phyloP scores from a whole-genome alignment of 140 eudicot genomes.

The Senecio squalidus region DNA sequence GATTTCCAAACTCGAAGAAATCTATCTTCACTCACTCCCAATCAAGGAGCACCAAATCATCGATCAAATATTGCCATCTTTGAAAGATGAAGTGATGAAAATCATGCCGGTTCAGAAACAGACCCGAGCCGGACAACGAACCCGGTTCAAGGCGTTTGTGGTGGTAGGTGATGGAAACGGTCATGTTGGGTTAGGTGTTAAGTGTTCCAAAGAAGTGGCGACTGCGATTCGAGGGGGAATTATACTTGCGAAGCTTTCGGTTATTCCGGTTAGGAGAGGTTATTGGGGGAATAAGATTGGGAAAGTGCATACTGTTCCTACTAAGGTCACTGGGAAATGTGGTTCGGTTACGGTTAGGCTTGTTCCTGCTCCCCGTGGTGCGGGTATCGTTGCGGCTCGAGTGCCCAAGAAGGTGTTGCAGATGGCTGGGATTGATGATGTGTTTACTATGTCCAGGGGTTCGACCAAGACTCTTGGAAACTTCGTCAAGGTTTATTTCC shows the following conservation, averaged over 20 bases:
- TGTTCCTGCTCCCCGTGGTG: slow-evolving; percentile 67
- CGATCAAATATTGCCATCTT: slow-evolving; percentile 34
- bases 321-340: slow-evolving; percentile 54
- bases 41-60: slow-evolving; percentile 60
- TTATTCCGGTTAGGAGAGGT: slow-evolving; percentile 64
- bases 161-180: slow-evolving; percentile 55
- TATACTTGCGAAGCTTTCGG: slow-evolving; percentile 43
- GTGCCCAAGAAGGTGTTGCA: slow-evolving; percentile 70
- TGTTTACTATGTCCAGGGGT: slow-evolving; percentile 53
- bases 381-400: slow-evolving; percentile 65
- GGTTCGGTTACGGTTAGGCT: slow-evolving; percentile 56
- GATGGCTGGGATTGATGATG: slow-evolving; percentile 66
- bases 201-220: slow-evolving; percentile 50
- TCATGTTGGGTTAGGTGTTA: slow-evolving; percentile 49
- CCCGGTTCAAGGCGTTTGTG: slow-evolving; percentile 65
- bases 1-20: slow-evolving; percentile 45
- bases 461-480: slow-evolving; percentile 68
- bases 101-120: slow-evolving; percentile 77
- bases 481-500: slow-evolving; percentile 46
- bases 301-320: slow-evolving; percentile 42
- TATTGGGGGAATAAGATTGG: slow-evolving; percentile 64
- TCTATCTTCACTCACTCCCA: slow-evolving; percentile 57
- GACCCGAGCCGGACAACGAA: slow-evolving; percentile 64
- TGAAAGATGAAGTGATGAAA: slow-evolving; percentile 65
- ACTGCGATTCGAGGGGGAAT: slow-evolving; percentile 58